A percentile compares a stretch with the other conserved stretches of the same genome.
Evolutionary conservation across 2,329 filamentous ascomycete genomes (phyloP).

Genomic region (Aspergillus pseudoterreus): DNA sequence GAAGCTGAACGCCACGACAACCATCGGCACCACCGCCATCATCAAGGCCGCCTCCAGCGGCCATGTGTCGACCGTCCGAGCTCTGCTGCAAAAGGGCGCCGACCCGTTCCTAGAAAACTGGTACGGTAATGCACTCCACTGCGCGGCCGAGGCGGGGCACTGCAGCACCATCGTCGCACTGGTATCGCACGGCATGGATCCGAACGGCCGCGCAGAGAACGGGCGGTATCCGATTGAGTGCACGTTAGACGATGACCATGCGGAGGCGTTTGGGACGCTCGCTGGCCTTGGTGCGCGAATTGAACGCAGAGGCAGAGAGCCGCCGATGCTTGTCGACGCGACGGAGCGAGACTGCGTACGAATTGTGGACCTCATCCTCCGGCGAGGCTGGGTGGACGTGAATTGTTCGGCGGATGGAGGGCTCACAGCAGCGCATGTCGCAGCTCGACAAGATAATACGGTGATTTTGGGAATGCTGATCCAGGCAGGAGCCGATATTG

Average conservation of each 20-base stretch:
- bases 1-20: not conserved
- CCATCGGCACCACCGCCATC: not conserved
- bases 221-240: not conserved
- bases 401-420: not conserved
- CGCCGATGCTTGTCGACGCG: not conserved
- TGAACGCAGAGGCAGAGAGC: not conserved
- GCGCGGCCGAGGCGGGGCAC: not conserved
- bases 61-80: not conserved
- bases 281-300: not conserved
- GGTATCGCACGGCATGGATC: not conserved
- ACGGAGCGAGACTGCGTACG: not conserved
- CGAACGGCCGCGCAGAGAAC: not conserved
- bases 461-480: not conserved
- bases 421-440: not conserved
- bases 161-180: not conserved
- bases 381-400: not conserved
- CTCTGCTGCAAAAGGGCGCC: not conserved
- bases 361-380: not conserved
- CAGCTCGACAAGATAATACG: not conserved
- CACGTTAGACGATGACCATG: not conserved
- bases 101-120: not conserved
- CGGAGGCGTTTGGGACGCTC: not conserved
- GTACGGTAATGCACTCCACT: not conserved
- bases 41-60: not conserved
- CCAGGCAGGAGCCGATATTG: not conserved